Evolutionary conservation across 495 filamentous ascomycete genomes (phyloP).

Genomic region (Chaetomium cochliodes): DNA sequence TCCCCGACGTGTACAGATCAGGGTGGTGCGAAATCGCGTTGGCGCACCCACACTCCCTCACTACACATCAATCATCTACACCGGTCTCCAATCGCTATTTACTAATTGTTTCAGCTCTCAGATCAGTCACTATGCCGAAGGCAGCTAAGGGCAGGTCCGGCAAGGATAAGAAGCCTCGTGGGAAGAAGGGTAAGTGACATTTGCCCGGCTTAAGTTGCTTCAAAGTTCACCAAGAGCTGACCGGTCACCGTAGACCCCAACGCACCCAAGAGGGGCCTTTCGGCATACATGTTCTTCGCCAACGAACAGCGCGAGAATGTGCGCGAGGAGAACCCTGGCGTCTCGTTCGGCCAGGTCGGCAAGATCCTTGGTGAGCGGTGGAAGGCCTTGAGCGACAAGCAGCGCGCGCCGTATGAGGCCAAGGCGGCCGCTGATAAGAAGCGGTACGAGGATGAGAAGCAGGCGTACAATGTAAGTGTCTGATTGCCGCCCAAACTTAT

Average conservation of each 20-base stretch:
- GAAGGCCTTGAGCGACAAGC: slow-evolving; percentile 89
- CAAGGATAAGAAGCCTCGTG: slow-evolving; percentile 45
- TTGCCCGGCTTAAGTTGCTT: background rate
- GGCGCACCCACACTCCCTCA: too few species aligned
- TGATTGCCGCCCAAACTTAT: slow-evolving; percentile 2
- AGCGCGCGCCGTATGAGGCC: slow-evolving; percentile 88
- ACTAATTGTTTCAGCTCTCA: slow-evolving; percentile 30
- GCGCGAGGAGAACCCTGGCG: slow-evolving; percentile 96
- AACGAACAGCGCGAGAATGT: slow-evolving; percentile 98
- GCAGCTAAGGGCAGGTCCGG: slow-evolving; percentile 48
- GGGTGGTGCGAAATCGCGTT: background rate
- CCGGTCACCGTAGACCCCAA: slow-evolving; percentile 75
- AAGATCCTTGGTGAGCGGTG: slow-evolving; percentile 96
- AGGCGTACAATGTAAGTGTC: slow-evolving; percentile 74
- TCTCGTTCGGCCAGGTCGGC: slow-evolving; percentile 96
- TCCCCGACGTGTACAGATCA: background rate
- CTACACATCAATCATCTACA: background rate
- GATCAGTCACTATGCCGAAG: slow-evolving; percentile 47
- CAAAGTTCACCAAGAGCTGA: background rate
- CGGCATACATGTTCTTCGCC: slow-evolving; percentile 99
- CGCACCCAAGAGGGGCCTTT: slow-evolving; percentile 97
- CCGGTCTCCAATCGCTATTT: background rate
- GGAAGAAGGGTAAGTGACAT: slow-evolving; percentile 50
- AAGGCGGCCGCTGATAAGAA: slow-evolving; percentile 97
- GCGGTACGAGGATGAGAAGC: slow-evolving; percentile 97